phyloP scores from a whole-genome alignment of 352 stramenopile genomes.

The Pythium utonaiense region DNA sequence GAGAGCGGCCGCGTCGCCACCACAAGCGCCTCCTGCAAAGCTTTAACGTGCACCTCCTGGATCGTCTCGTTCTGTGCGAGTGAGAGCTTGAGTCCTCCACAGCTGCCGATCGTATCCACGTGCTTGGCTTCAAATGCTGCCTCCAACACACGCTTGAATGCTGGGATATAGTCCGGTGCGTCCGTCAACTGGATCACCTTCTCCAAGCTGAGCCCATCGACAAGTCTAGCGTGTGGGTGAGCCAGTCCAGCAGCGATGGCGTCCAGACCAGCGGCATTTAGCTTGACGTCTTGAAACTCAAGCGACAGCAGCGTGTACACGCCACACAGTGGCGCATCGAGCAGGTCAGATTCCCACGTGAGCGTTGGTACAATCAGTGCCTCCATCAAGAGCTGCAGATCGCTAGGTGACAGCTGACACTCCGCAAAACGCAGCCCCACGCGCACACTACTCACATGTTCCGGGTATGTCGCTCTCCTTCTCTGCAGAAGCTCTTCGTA shows the following conservation, averaged over 20 bases:
- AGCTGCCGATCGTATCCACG: not conserved
- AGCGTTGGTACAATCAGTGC: not conserved
- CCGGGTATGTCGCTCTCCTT: not conserved
- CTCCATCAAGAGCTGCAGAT: not conserved
- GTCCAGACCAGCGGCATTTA: not conserved
- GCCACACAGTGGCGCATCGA: not conserved
- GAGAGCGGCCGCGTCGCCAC: not conserved
- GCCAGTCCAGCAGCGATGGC: not conserved
- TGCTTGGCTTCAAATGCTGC: not conserved
- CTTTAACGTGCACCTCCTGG: not conserved
- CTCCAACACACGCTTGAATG: not conserved
- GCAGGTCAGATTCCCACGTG: not conserved
- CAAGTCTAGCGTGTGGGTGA: not conserved
- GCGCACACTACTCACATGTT: not conserved
- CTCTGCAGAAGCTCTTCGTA: not conserved
- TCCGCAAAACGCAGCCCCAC: not conserved
- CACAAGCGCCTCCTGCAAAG: not conserved
- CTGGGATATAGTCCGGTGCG: not conserved
- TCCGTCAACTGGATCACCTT: not conserved
- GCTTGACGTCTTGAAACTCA: not conserved
- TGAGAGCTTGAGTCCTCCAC: not conserved
- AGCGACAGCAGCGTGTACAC: not conserved
- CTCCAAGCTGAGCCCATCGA: not conserved
- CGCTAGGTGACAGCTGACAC: not conserved
- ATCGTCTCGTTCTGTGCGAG: not conserved